These are phyloP conservation scores for Heterobasidion parviporum DNA, from an alignment of 1,284 basidiomycete species.

Conservation along the genomic window DNA sequence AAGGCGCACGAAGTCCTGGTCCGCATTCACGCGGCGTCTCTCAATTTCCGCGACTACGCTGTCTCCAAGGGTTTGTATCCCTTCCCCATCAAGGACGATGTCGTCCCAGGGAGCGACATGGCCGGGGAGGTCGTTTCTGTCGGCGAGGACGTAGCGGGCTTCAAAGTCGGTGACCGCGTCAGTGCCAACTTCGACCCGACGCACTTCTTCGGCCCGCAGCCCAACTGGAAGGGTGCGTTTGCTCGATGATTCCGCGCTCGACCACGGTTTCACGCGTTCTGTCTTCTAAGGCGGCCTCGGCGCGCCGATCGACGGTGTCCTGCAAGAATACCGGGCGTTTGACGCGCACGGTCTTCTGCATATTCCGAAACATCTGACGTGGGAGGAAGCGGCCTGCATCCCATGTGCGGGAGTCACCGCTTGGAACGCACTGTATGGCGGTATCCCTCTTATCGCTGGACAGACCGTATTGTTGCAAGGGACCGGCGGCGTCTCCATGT, in stretches of 20 bases:
- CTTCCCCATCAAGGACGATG: slow-evolving; percentile 19
- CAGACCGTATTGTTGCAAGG: slow-evolving; percentile 7
- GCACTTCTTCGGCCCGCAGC: slow-evolving; percentile 26
- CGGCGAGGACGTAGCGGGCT: slow-evolving; percentile 2
- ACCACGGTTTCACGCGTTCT: background rate
- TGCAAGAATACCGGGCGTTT: slow-evolving; percentile 41
- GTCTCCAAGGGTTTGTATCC: slow-evolving; percentile 28
- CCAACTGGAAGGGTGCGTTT: too few relatives aligned
- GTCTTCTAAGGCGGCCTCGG: slow-evolving; percentile 1
- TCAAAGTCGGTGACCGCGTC: slow-evolving; percentile 26
- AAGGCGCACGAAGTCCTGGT: slow-evolving; percentile 37
- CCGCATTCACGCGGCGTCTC: slow-evolving; percentile 42
- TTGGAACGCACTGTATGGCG: slow-evolving; percentile 7
- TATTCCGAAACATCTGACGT: slow-evolving; percentile 37
- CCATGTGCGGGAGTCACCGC: slow-evolving; percentile 16
- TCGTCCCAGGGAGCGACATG: slow-evolving; percentile 42
- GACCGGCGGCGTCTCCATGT: slow-evolving; percentile 14
- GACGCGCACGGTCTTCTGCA: slow-evolving; percentile 17
- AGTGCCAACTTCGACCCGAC: slow-evolving; percentile 14
- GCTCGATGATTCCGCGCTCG: background rate
- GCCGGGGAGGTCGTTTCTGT: slow-evolving; percentile 38
- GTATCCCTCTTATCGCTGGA: slow-evolving; percentile 2
- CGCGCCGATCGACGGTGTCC: slow-evolving; percentile 8
- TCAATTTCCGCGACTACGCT: slow-evolving; percentile 38
- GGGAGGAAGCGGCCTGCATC: slow-evolving; percentile 43